These are phyloP conservation scores for Drosera spatulata DNA, from an alignment of 179 eudicot genomes.

Conservation along the genomic window DNA sequence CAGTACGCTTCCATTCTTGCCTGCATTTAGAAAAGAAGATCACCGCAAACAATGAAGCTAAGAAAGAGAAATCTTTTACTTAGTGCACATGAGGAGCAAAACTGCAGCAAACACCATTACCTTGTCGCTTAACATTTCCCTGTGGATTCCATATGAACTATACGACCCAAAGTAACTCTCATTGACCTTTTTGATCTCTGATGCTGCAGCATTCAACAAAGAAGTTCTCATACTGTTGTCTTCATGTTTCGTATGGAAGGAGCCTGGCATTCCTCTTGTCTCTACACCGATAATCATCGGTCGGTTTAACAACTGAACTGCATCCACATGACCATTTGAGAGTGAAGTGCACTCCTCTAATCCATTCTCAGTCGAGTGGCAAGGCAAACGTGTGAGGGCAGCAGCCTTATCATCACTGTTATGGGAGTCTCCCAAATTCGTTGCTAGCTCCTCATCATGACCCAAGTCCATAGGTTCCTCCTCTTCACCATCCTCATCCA, in stretches of 20 bases:
- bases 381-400: conserved; percentile 11
- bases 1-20: conserved; percentile 82
- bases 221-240: conserved; percentile 14
- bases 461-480: conserved; percentile 20
- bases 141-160: conserved; percentile 89
- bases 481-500: conserved; percentile 56
- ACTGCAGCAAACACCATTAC: conserved; percentile 17
- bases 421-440: conserved; percentile 24
- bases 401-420: conserved; percentile 27
- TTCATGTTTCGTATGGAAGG: conserved; percentile 11
- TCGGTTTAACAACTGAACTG: conserved; percentile 12
- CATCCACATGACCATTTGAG: conserved; percentile 8
- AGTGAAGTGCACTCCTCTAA: conserved; percentile 14
- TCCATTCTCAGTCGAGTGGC: conserved; percentile 19
- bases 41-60: neutral
- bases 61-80: no score
- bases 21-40: conserved; percentile 24
- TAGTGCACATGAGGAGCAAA: no score
- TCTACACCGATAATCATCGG: conserved; percentile 17
- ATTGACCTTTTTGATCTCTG: conserved; percentile 48
- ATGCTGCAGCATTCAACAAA: conserved; percentile 30
- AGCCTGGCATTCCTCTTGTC: conserved; percentile 5
- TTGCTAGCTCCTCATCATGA: conserved; percentile 32
- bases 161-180: conserved; percentile 80
- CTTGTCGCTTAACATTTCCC: conserved; percentile 98